These are phyloP conservation scores for Ensete ventricosum DNA, from an alignment of 176 grass and related monocot species.

Conservation along the genomic window DNA sequence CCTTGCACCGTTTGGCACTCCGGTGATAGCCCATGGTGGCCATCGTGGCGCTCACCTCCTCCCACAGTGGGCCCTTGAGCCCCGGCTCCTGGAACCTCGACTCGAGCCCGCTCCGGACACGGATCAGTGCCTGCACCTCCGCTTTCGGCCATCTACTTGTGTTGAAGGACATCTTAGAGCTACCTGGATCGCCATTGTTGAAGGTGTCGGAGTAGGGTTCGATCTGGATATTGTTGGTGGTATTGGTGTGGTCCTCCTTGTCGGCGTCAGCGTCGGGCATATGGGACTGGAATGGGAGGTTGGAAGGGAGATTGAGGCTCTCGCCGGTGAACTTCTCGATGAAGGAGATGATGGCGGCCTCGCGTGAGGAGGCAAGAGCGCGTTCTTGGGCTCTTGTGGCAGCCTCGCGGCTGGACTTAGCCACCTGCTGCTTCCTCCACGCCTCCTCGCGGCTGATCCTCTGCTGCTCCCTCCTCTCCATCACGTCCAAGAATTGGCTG, in stretches of 20 bases:
- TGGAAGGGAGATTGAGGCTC: constrained; percentile 38
- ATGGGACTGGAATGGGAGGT: neutral
- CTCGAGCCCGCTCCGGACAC: neutral
- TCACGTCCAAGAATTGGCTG: constrained; percentile 70
- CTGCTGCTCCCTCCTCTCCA: constrained; percentile 82
- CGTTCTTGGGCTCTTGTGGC: constrained; percentile 52
- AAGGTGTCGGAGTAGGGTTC: neutral
- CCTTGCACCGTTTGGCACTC: constrained; percentile 82
- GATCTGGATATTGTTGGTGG: neutral
- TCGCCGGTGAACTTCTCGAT: constrained; percentile 89
- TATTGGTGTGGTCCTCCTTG: neutral
- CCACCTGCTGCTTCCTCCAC: constrained; percentile 77
- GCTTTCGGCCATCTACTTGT: constrained; percentile 8
- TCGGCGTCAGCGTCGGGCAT: neutral
- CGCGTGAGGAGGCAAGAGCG: constrained; percentile 55
- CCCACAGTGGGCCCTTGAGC: constrained; percentile 9
- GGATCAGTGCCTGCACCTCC: constrained; percentile 8
- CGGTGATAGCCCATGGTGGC: constrained; percentile 19
- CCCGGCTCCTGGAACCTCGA: constrained; percentile 10
- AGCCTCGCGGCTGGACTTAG: constrained; percentile 62
- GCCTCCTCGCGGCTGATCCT: constrained; percentile 57
- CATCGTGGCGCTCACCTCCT: constrained; percentile 13
- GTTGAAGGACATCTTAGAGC: neutral
- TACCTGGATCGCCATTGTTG: neutral
- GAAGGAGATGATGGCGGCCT: constrained; percentile 74